Evolutionary conservation across 129 eudicot genomes (phyloP).

Genomic region (Lactuca saligna): DNA sequence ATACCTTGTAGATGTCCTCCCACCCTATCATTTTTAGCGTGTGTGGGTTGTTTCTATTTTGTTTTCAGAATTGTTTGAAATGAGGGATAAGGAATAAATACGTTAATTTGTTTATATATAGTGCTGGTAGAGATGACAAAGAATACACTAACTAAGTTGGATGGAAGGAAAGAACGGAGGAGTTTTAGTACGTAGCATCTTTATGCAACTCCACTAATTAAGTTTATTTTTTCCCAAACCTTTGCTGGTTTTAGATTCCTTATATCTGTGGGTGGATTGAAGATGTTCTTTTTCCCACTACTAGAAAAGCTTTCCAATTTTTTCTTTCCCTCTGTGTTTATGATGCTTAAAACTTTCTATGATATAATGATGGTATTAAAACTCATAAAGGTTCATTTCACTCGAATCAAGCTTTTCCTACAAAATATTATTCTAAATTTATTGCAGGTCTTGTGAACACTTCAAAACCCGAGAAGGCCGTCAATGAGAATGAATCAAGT

Average conservation of each 20-base stretch:
- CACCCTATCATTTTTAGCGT: constrained; percentile 46
- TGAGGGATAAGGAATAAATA: background rate
- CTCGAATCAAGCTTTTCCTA: no score
- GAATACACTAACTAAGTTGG: background rate
- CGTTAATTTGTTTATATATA: constrained; percentile 13
- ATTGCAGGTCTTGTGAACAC: background rate
- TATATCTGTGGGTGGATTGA: background rate
- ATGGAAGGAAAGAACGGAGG: background rate
- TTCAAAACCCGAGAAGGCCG: no score
- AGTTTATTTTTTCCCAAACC: background rate
- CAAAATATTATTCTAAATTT: no score
- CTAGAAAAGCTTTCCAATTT: background rate
- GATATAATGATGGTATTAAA: background rate
- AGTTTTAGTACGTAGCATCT: background rate
- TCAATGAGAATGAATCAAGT: no score
- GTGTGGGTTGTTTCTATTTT: background rate
- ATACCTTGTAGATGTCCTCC: constrained; percentile 56
- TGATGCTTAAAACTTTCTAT: background rate
- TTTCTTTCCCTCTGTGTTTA: background rate
- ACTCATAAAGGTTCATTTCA: no score
- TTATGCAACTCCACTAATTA: background rate
- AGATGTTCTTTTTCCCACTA: background rate
- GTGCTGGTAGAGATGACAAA: background rate
- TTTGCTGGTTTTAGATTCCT: background rate
- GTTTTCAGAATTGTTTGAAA: background rate